phyloP scores from a whole-genome alignment of 2,329 filamentous ascomycete species.

The Chaetomiaceae sp. region DNA sequence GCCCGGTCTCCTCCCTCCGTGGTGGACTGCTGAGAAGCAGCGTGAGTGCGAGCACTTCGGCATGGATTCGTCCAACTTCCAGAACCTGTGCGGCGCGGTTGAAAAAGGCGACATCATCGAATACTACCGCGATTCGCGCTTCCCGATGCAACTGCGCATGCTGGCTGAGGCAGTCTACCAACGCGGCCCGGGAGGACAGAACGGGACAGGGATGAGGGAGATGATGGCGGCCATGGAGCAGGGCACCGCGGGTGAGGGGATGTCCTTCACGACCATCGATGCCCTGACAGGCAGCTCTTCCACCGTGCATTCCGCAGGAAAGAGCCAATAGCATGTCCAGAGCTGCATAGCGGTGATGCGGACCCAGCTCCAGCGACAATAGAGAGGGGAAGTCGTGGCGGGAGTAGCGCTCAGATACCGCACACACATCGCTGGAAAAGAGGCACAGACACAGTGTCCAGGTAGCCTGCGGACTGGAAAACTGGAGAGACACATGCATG shows the following conservation, averaged over 20 bases:
- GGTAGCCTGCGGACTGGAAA: no score
- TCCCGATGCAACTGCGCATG: constrained; percentile 47
- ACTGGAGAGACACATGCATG: no score
- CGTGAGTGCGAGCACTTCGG: constrained; percentile 34
- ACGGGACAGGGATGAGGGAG: constrained; percentile 20
- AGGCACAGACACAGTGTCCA: no score
- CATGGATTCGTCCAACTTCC: constrained; percentile 26
- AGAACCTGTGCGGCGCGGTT: constrained; percentile 24
- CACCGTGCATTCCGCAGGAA: no score
- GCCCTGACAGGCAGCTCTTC: no score
- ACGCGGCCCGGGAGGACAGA: constrained; percentile 25
- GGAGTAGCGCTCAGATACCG: no score
- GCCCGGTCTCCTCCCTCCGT: constrained; percentile 35
- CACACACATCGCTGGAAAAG: no score
- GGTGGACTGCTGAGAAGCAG: constrained; percentile 38
- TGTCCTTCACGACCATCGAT: no score
- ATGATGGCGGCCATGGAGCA: constrained; percentile 17
- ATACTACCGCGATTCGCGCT: constrained; percentile 37
- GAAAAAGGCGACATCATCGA: constrained; percentile 34
- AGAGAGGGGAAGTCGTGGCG: no score
- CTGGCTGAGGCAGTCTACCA: constrained; percentile 38
- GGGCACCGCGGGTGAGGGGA: background rate
- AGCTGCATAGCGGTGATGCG: no score
- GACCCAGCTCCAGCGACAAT: no score
- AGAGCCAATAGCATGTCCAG: no score